Evolutionary conservation across 2,329 filamentous ascomycete genomes (phyloP).

Genomic region (Alternaria novae-zelandiae): DNA sequence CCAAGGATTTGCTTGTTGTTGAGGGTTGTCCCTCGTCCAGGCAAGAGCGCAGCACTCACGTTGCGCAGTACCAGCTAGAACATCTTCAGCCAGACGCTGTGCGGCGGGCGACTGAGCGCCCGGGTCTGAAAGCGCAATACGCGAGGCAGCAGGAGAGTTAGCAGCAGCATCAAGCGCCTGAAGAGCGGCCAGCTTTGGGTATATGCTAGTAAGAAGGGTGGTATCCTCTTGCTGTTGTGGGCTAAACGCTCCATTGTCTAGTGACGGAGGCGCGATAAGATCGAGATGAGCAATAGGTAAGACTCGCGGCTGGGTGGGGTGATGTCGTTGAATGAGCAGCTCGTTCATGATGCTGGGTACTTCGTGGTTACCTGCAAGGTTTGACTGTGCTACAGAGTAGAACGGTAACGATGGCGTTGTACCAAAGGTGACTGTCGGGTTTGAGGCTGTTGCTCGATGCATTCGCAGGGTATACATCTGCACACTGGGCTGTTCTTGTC

Average conservation of each 20-base stretch:
- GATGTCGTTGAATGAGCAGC: slow-evolving; percentile 48
- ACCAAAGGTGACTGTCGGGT: slow-evolving; percentile 64
- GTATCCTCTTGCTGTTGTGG: slow-evolving; percentile 40
- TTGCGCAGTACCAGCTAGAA: slow-evolving; percentile 68
- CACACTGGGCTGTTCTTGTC: slow-evolving; percentile 59
- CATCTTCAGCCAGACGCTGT: slow-evolving; percentile 65
- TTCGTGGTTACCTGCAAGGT: slow-evolving; percentile 54
- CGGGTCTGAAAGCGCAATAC: slow-evolving; percentile 72
- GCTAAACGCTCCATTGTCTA: slow-evolving; percentile 34
- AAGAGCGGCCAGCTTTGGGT: slow-evolving; percentile 56
- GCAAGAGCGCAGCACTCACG: slow-evolving; percentile 73
- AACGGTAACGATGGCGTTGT: slow-evolving; percentile 72
- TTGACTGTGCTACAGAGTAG: slow-evolving; percentile 70
- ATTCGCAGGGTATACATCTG: slow-evolving; percentile 49
- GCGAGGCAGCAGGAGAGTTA: slow-evolving; percentile 52
- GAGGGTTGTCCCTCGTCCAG: slow-evolving; percentile 58
- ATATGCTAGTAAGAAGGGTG: slow-evolving; percentile 50
- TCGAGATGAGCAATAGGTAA: slow-evolving; percentile 50
- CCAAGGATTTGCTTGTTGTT: slow-evolving; percentile 47
- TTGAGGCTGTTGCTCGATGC: slow-evolving; percentile 53
- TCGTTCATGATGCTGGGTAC: slow-evolving; percentile 57
- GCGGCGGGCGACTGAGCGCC: slow-evolving; percentile 67
- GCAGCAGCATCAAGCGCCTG: slow-evolving; percentile 54
- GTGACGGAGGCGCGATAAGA: slow-evolving; percentile 46
- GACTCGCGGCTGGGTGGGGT: slow-evolving; percentile 48